Conservation (phyloP, 2,329 filamentous ascomycete genomes). For the Hypoxylon sp. region DNA sequence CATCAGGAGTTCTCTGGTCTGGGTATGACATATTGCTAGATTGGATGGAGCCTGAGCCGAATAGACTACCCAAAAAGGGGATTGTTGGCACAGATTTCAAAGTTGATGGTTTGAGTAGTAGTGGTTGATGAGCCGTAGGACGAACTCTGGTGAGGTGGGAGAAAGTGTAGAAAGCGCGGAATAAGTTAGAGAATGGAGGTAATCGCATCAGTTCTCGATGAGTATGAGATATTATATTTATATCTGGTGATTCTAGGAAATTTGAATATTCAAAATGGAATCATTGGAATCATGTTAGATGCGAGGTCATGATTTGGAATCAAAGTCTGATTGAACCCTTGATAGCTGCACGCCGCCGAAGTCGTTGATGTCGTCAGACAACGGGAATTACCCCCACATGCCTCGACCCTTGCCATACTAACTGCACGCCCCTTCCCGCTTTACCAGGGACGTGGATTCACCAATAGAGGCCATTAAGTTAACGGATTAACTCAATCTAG, state of each 20-base stretch:
- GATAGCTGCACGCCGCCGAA: slow-evolving; percentile 14
- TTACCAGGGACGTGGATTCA: background rate
- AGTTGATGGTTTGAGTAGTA: slow-evolving; percentile 46
- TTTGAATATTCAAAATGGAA: slow-evolving; percentile 18
- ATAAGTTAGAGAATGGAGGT: slow-evolving; percentile 62
- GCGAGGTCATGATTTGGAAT: slow-evolving; percentile 44
- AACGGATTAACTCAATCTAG: slow-evolving; percentile 39
- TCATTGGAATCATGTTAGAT: slow-evolving; percentile 31
- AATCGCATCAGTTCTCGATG: slow-evolving; percentile 63
- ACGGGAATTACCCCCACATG: slow-evolving; percentile 18
- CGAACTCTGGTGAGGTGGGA: slow-evolving; percentile 61
- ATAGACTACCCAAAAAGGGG: slow-evolving; percentile 83
- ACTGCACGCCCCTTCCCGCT: background rate
- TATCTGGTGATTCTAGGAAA: slow-evolving; percentile 2
- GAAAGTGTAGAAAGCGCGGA: slow-evolving; percentile 63
- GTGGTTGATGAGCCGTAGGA: slow-evolving; percentile 50
- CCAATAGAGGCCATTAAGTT: slow-evolving; percentile 1
- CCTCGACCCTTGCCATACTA: slow-evolving; percentile 17
- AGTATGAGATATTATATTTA: slow-evolving; percentile 13
- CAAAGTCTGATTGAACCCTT: slow-evolving; percentile 20
- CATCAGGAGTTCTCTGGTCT: slow-evolving; percentile 82
- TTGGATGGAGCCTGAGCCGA: slow-evolving; percentile 72
- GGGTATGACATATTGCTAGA: slow-evolving; percentile 79
- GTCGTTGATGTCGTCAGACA: slow-evolving; percentile 40
- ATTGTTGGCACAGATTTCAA: slow-evolving; percentile 79